Base-by-base conservation (phyloP, 257 asterid species). In the Jacaranda mimosifolia region DNA sequence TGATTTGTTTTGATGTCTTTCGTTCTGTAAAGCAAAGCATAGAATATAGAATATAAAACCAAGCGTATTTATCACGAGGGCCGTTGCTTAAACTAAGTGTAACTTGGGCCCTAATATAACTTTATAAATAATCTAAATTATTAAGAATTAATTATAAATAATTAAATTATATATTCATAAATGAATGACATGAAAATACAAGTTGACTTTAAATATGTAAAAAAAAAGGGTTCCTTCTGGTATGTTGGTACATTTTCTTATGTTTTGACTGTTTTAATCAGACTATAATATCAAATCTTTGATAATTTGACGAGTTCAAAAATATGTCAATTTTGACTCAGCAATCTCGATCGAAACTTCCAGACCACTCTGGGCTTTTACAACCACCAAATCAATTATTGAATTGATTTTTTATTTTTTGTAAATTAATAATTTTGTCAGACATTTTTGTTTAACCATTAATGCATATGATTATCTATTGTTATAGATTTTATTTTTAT, bases 51-150 rank as follows among this genome's bases (percentile, higher is more conserved):
- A 57, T 32, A 40, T n/a, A 13, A 70, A 42, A 53, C 7, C 56
- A 72, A 11, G 83, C 79, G 64, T 79, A 46, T 26, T 26, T 48
- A 66, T 58, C 62, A 73, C 79, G 79, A 36, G 55, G 71, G 42
- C 71, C 70, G 26, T 73, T 58, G 5, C 59, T 35, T 70, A 7
- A 65, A n/a, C 21, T 43, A 11, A 18, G 14, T 40, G 8, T 18
- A 51, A 52, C n/a, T n/a, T n/a, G n/a, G n/a, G n/a, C 32, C 32
- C 32, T 26, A 26, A 26, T 26, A 26, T 26, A 26, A 26, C 32
- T 26, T 26, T 26, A 26, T 26, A 26, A 42, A 42, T 8, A 42
- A 42, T 42, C 9, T 1, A 4, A 42, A 42, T 42, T 42, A 42
- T 4, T 4, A 4, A 42, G 46, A 42, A 42, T 42, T 42, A 42